Percentiles rank a stretch among this genome's conserved stretches.
These are phyloP conservation scores for Ophiostoma perfectum DNA, from an alignment of 2,329 filamentous ascomycete genomes.

Conservation along the genomic window DNA sequence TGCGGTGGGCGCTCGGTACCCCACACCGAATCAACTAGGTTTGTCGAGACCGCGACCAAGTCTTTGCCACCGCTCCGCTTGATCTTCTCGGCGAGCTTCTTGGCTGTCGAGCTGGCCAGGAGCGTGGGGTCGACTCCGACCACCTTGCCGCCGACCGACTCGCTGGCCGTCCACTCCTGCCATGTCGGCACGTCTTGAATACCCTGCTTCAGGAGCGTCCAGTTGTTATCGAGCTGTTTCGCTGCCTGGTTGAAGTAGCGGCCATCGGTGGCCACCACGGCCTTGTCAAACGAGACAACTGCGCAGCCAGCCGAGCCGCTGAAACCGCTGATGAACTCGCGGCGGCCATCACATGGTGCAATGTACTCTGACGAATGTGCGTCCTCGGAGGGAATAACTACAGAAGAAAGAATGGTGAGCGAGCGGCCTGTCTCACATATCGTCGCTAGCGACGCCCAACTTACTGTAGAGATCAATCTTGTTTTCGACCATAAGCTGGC, in stretches of 20 bases:
- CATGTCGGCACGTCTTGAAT: slow-evolving; percentile 91
- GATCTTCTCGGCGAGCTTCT: slow-evolving; percentile 77
- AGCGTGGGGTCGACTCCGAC: slow-evolving; percentile 89
- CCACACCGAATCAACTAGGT: slow-evolving; percentile 92
- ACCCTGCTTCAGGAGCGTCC: slow-evolving; percentile 86
- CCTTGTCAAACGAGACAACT: slow-evolving; percentile 78
- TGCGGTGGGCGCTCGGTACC: slow-evolving; percentile 63
- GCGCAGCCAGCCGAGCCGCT: slow-evolving; percentile 92
- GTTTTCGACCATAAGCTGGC: slow-evolving; percentile 79
- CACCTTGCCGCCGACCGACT: slow-evolving; percentile 77
- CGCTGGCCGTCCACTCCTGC: slow-evolving; percentile 91
- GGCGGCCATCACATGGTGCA: slow-evolving; percentile 84
- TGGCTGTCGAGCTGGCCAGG: slow-evolving; percentile 59
- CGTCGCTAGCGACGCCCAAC: slow-evolving; percentile 23
- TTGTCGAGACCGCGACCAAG: slow-evolving; percentile 68
- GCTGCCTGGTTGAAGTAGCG: slow-evolving; percentile 96
- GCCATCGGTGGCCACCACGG: slow-evolving; percentile 87
- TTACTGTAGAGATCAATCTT: slow-evolving; percentile 90
- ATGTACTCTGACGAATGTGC: slow-evolving; percentile 98
- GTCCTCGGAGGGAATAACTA: slow-evolving; percentile 94
- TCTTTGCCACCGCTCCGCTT: slow-evolving; percentile 77
- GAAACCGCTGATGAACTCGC: slow-evolving; percentile 90
- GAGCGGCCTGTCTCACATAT: not conserved
- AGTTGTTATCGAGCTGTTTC: slow-evolving; percentile 86
- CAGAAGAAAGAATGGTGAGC: not conserved